Conservation (phyloP, 108 stramenopile species). For the Cyclotella baltica region DNA sequence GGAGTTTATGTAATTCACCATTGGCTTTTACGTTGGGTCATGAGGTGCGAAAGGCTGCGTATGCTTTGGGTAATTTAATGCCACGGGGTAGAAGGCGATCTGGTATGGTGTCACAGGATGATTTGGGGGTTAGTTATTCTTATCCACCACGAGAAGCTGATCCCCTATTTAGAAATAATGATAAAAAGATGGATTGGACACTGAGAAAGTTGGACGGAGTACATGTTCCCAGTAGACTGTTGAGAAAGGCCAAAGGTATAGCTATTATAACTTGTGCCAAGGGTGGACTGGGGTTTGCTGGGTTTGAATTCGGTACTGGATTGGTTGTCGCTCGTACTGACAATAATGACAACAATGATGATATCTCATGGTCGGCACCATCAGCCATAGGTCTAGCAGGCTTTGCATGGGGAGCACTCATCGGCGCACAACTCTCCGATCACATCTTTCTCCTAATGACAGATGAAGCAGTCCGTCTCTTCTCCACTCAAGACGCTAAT, state of each 20-base stretch:
- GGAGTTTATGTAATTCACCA: constrained; percentile 77
- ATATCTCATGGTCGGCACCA: constrained; percentile 82
- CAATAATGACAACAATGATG: constrained; percentile 29
- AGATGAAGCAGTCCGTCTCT: constrained; percentile 84
- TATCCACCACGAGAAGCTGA: constrained; percentile 37
- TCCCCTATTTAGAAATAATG: constrained; percentile 20
- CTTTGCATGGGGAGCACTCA: constrained; percentile 85
- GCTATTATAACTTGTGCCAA: constrained; percentile 85
- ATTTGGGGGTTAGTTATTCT: constrained; percentile 16
- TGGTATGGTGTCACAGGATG: constrained; percentile 2
- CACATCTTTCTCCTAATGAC: constrained; percentile 96
- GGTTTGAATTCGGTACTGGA: constrained; percentile 90
- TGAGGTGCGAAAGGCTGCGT: constrained; percentile 90
- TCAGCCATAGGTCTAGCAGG: constrained; percentile 89
- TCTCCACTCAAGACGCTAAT: constrained; percentile 89
- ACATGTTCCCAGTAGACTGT: constrained; percentile 75
- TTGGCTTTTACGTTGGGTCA: constrained; percentile 91
- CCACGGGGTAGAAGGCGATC: constrained; percentile 47
- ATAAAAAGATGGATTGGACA: constrained; percentile 65
- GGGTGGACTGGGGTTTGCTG: constrained; percentile 85
- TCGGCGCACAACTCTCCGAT: constrained; percentile 88
- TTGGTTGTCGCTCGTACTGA: constrained; percentile 78
- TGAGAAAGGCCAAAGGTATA: constrained; percentile 81
- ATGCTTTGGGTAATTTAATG: constrained; percentile 85
- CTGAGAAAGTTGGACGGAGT: constrained; percentile 80